phyloP scores from a whole-genome alignment of 768 basidiomycete species.

The Hericium alpestre region DNA sequence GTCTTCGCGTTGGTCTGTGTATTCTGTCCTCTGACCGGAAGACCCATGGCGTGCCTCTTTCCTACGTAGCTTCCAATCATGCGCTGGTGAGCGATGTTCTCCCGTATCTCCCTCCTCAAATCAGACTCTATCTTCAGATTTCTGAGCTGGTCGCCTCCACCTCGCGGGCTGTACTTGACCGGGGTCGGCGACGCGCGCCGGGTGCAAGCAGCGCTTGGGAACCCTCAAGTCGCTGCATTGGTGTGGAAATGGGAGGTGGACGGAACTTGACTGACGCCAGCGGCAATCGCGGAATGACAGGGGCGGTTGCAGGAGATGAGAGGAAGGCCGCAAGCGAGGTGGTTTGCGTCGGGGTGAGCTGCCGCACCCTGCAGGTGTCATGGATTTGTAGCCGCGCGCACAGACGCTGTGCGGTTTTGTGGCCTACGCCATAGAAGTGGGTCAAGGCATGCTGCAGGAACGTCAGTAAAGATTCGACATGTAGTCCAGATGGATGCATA shows the following conservation, averaged over 20 bases:
- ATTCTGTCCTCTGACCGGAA: conserved; percentile 91
- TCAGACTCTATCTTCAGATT: conserved; percentile 82
- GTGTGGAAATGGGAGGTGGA: conserved; percentile 47
- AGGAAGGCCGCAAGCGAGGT: conserved; percentile 91
- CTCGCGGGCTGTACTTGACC: conserved; percentile 7
- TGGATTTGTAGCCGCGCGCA: conserved; percentile 92
- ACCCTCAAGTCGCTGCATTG: conserved; percentile 30
- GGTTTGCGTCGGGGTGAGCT: conserved; percentile 78
- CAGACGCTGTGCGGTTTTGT: conserved; percentile 61
- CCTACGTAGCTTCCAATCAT: conserved; percentile 94
- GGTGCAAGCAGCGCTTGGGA: conserved; percentile 20
- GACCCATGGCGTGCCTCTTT: conserved; percentile 81
- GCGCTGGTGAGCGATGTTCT: conserved; percentile 87
- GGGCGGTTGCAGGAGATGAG: conserved; percentile 54
- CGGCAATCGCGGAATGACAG: conserved; percentile 32
- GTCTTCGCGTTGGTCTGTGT: conserved; percentile 87
- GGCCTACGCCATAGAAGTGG: conserved; percentile 81
- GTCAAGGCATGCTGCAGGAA: conserved; percentile 72
- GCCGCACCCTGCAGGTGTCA: conserved; percentile 67
- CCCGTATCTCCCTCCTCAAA: conserved; percentile 67
- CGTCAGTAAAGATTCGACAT: not conserved
- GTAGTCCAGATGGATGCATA: conserved; percentile 25
- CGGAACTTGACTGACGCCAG: conserved; percentile 54
- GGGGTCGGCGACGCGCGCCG: conserved; percentile 4
- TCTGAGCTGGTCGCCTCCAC: conserved; percentile 48